Conservation (phyloP, 306 rosid species). For the Parietaria judaica region DNA sequence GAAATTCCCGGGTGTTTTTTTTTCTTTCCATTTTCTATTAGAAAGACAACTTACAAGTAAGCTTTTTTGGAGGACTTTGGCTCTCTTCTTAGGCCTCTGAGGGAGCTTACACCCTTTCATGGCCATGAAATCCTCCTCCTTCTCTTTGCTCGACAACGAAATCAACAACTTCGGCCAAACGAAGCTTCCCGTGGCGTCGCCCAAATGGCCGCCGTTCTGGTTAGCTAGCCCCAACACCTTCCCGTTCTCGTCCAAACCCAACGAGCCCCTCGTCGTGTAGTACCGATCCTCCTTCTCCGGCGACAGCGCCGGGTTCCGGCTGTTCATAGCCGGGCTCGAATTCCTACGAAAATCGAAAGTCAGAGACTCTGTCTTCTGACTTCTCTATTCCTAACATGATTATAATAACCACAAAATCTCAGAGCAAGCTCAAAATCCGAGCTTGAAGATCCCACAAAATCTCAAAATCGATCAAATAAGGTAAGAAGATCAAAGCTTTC, state of each 20-base stretch:
- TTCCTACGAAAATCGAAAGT: conserved; percentile 20
- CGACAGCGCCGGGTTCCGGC: conserved; percentile 22
- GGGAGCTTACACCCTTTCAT: conserved; percentile 63
- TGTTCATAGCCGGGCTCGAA: conserved; percentile 19
- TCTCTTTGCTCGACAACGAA: conserved; percentile 50
- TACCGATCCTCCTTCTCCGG: conserved; percentile 55
- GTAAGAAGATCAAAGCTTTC: not conserved
- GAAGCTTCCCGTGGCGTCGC: conserved; percentile 23
- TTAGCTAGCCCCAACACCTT: conserved; percentile 33
- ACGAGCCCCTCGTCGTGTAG: conserved; percentile 44
- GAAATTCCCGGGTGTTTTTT: not conserved
- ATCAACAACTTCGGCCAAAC: conserved; percentile 49
- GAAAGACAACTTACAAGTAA: conserved; percentile 29
- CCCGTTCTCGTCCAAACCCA: conserved; percentile 46
- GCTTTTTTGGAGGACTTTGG: conserved; percentile 43
- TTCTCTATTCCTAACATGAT: no score
- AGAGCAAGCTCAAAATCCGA: no score
- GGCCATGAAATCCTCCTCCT: conserved; percentile 59
- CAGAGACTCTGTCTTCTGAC: not conserved
- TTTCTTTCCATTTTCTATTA: not conserved
- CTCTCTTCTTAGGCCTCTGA: conserved; percentile 54
- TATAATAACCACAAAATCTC: no score
- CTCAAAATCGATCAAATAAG: conserved; percentile 4
- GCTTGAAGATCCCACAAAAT: no score
- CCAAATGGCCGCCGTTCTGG: conserved; percentile 22